Base-by-base conservation (phyloP, 768 basidiomycete species). In the Paxillus ammoniavirescens region DNA sequence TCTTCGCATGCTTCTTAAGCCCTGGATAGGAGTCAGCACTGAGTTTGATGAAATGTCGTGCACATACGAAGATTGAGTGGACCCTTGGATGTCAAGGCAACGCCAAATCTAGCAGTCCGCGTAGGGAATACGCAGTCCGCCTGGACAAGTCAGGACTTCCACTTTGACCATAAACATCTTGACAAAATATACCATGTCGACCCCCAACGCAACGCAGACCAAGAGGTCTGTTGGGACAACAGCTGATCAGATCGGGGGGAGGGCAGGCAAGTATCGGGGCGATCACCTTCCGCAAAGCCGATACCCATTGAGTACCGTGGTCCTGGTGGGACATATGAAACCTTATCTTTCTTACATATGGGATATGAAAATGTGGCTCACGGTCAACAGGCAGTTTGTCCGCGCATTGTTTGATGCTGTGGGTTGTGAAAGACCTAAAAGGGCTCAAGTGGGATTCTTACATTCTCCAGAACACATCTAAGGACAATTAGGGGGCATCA, bases 41-140 rank as follows among this genome's bases (percentile, higher is more conserved):
- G 40, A 49, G 38, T 53, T 36, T 9, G 18, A 50, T 30, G 37
- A 2, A 42, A 17, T 8, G 40, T 35, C 8, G 45, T 33, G 23
- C 23, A 49, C 50, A 47, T 57, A 92, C 91, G 83, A 21, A 95
- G 80, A 68, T 95, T 95, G 15, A 96, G 62, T 5, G 91, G 91
- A 0, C 93, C 93, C 4, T 72, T 77, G 62, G 84, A 82, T 9
- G 93, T 95, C 53, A 96, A 69, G 5, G 93, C 93, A 14, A 95
- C 87, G 2, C 93, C 93, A 67, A 95, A 95, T 28, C 93, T 81
- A 36, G 93, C 93, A 1, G 93, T 95, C 54, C 93, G 81, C 2
- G 93, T 96, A 31, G 93, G 93, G 62, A 93, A 95, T 10, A 96
- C 93, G 57, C 93, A 96, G 66, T 96, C 93, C 0, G 92, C 92